These are phyloP conservation scores for Pythium graminicola DNA, from an alignment of 352 stramenopile species.

Conservation along the genomic window DNA sequence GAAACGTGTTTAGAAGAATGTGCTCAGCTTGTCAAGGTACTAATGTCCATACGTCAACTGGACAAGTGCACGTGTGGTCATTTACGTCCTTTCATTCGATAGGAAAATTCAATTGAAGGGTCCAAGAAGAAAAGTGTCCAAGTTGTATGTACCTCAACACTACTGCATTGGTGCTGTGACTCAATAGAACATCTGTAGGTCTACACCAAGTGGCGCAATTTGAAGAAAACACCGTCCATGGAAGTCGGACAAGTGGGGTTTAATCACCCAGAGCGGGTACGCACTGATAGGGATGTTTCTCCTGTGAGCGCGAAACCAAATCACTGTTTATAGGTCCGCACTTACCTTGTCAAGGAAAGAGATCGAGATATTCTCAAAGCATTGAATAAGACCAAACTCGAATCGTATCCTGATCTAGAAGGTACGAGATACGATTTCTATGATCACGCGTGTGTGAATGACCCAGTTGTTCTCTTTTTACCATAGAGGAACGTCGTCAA, in stretches of 20 bases:
- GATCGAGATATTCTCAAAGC: slow-evolving; percentile 82
- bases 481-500: slow-evolving; percentile 51
- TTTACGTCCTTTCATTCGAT: too few relatives aligned
- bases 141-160: slow-evolving; percentile 38
- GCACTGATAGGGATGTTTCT: not conserved
- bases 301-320: not conserved
- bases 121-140: slow-evolving; percentile 88
- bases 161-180: not conserved
- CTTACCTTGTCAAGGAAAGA: slow-evolving; percentile 73
- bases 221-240: slow-evolving; percentile 89
- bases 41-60: not conserved
- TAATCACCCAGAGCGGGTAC: slow-evolving; percentile 57
- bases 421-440: slow-evolving; percentile 28
- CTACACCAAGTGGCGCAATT: slow-evolving; percentile 91
- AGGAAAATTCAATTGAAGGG: slow-evolving; percentile 93
- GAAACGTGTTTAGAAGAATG: slow-evolving; percentile 83
- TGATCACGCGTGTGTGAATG: not conserved
- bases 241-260: slow-evolving; percentile 89
- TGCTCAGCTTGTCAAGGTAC: slow-evolving; percentile 88
- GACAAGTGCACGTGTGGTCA: too few relatives aligned
- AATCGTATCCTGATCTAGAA: slow-evolving; percentile 72
- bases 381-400: slow-evolving; percentile 82
- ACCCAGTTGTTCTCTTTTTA: not conserved
- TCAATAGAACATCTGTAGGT: too few relatives aligned
- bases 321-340: slow-evolving; percentile 40